Base-by-base conservation (phyloP, 1,284 basidiomycete genomes). In the Trichosporon inkin region DNA sequence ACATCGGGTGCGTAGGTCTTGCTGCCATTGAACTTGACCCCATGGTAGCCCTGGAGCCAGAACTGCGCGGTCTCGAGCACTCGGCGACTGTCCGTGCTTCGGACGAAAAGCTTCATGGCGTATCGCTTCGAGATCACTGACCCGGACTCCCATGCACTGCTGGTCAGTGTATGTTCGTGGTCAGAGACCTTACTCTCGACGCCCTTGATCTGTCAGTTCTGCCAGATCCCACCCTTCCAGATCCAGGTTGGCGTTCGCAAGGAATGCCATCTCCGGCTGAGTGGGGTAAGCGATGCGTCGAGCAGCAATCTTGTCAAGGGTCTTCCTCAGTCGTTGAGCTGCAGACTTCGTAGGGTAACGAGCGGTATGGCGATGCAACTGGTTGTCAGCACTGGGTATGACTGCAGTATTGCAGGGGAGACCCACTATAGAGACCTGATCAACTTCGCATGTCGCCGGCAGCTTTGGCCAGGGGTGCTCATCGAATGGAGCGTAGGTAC, bases 351-450 rank as follows among this genome's bases (percentile, higher is more conserved):
- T 91, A 0, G 91, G 92, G 66, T 83, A 92, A 34, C 92, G 83
- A 1, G 88, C 86, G 0, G 89, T 89, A 68, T 94, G 92, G 10
- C 91, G 81, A 77, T 93, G 87, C n/a, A 94, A 77, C 90, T 92
- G 62, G 34, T 6, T 36, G 51, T 53, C 6, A 53, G 52, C 37
- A 17, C 14, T 32, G 10, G 28, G 5, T 8, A 32, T 54, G 41
- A 16, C 35, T 19, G 2, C 41, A 55, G 37, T 11, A 13, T 51
- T 32, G 49, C 5, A 20, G 20, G 16, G 6, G 5, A 8, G 6
- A 70, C 74, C 55, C 56, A 77, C 75, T 3, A 77, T 55, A 1
- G 70, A 73, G 17, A 76, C 74, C 61, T 77, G 75, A 56, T 72
- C 70, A 1, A 77, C 62, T 19, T 67, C 61, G 55, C 74, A 77